Conservation (phyloP, 306 rosid genomes). For the Crataegus laevigata region DNA sequence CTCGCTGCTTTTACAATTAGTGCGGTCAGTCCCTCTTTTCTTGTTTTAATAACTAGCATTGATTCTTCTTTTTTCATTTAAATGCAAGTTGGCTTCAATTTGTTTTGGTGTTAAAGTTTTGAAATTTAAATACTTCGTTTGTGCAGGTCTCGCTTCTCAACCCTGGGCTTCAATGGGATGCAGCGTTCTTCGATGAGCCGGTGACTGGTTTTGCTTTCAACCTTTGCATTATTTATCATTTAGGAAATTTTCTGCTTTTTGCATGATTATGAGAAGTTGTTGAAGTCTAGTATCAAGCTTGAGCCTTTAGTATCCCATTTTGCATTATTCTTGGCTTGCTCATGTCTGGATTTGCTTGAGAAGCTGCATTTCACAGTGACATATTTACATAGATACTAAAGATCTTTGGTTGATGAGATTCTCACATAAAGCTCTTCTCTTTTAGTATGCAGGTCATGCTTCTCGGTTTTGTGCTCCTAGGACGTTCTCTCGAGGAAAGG, state of each 20-base stretch:
- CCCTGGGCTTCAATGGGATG: constrained; percentile 76
- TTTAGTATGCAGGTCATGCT: constrained; percentile 99
- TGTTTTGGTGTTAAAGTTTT: constrained; percentile 9
- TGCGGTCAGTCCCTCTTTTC: constrained; percentile 48
- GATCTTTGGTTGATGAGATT: constrained; percentile 16
- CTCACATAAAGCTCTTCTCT: constrained; percentile 43
- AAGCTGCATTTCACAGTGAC: not conserved
- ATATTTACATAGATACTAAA: not conserved
- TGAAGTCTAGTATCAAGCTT: not conserved
- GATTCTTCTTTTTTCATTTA: constrained; percentile 10
- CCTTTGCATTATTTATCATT: constrained; percentile 9
- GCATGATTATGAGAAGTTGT: not conserved
- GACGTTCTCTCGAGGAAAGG: constrained; percentile 92
- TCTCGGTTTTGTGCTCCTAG: constrained; percentile 97
- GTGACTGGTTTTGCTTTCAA: constrained; percentile 64
- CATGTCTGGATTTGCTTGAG: not conserved
- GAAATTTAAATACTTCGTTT: constrained; percentile 13
- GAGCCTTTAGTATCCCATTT: not conserved
- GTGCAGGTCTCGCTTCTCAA: constrained; percentile 77
- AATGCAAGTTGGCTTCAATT: constrained; percentile 13
- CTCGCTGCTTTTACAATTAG: constrained; percentile 87
- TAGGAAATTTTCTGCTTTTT: not conserved
- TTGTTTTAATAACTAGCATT: not conserved
- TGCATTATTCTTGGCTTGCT: constrained; percentile 7
- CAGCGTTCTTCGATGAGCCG: constrained; percentile 97